These are phyloP conservation scores for Sherardia arvensis DNA, from an alignment of 257 asterid species.

Conservation along the genomic window DNA sequence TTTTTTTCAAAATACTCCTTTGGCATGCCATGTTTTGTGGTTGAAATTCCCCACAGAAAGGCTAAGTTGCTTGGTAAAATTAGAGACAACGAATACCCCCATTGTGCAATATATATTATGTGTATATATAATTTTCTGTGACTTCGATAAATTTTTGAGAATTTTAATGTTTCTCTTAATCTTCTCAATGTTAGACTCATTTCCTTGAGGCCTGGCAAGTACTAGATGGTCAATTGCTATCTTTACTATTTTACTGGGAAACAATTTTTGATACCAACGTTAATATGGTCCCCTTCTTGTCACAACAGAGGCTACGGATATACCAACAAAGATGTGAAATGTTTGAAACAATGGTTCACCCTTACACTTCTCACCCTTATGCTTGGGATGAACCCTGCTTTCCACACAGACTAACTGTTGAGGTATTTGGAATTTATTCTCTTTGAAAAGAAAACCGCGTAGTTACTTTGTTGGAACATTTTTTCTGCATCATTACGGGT, in stretches of 20 bases:
- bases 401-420: conserved; percentile 77
- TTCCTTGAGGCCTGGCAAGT: not conserved
- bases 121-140: not conserved
- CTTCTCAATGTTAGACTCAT: not conserved
- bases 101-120: not conserved
- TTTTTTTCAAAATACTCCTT: not conserved
- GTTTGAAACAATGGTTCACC: conserved; percentile 77
- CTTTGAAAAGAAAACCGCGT: not conserved
- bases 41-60: not conserved
- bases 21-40: not conserved
- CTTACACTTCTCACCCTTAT: conserved; percentile 73
- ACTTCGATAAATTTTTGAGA: not conserved
- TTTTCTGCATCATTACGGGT: not conserved
- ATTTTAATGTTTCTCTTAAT: not conserved
- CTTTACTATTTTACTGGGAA: not conserved
- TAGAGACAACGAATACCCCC: not conserved
- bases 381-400: conserved; percentile 99
- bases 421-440: conserved; percentile 39
- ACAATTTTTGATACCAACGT: not conserved
- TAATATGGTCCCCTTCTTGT: conserved; percentile 9
- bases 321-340: conserved; percentile 95
- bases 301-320: conserved; percentile 67
- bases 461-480: not conserved
- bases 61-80: not conserved
- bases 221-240: not conserved